Base-by-base conservation (phyloP, 208 protist species). In the Trypanosomatidae sp. region DNA sequence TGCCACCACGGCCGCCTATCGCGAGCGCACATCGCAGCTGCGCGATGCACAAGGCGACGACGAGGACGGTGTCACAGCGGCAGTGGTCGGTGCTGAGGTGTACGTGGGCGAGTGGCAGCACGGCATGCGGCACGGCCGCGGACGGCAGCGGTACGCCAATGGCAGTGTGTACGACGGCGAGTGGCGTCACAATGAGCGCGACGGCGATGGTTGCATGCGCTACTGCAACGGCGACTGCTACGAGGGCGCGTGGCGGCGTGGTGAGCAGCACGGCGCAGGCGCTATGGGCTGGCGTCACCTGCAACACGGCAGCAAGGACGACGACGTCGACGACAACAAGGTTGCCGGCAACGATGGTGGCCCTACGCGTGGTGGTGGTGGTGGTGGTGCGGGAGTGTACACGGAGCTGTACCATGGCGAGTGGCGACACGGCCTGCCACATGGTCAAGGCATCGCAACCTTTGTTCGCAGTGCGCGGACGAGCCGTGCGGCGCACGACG, bases 331-430 rank as follows among this genome's bases (percentile, higher is more conserved):
- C n/a, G n/a, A n/a, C n/a, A n/a, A n/a, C n/a, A n/a, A n/a, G n/a
- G n/a, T n/a, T n/a, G n/a, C n/a, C n/a, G n/a, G n/a, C n/a, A n/a
- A n/a, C n/a, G n/a, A n/a, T n/a, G n/a, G n/a, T n/a, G n/a, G n/a
- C n/a, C n/a, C n/a, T n/a, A n/a, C n/a, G n/a, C n/a, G n/a, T n/a
- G n/a, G n/a, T n/a, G n/a, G n/a, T n/a, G n/a, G n/a, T n/a, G n/a
- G n/a, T n/a, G n/a, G n/a, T n/a, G 66, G 60, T 16, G 54, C 37
- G 16, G 28, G 5, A 20, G 32, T 58, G 35, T 88, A 78, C 52
- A 50, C 56, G 15, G 75, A 89, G 48, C 37, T 83, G 32, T 95
- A 92, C 52, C 57, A 77, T 21, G 87, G 87, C 16, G 58, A 75
- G 33, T 95, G 87, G 83, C 25, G 48, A 32, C 37, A 33, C 1